A percentile compares a stretch with the other conserved stretches of the same genome.
Evolutionary conservation across 495 filamentous ascomycete genomes (phyloP).

Genomic region (Penicillium turbatum): DNA sequence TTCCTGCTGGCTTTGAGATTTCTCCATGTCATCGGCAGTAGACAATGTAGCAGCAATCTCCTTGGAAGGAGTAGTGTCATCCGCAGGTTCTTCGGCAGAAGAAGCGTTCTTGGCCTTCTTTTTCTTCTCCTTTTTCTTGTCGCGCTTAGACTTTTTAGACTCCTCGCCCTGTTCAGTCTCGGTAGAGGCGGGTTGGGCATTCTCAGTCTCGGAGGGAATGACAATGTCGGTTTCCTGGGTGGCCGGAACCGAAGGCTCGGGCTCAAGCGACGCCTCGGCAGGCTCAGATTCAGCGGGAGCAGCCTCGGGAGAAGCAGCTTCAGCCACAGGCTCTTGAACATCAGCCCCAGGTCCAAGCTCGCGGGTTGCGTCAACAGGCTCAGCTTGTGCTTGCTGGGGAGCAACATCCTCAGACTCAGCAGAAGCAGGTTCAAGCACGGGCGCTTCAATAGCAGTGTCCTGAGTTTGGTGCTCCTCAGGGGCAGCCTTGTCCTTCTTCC

Average conservation of each 20-base stretch:
- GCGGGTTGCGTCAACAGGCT: slow-evolving; percentile 1
- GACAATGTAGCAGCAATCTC: slow-evolving; percentile 1
- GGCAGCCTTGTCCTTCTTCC: slow-evolving; percentile 25
- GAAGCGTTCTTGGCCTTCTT: slow-evolving; percentile 29
- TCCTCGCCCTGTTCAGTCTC: slow-evolving; percentile 13
- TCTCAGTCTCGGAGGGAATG: slow-evolving; percentile 2
- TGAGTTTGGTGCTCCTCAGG: not conserved
- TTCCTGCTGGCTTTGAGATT: slow-evolving; percentile 1
- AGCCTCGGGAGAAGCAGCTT: not conserved
- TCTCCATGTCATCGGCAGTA: not conserved
- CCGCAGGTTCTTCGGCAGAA: slow-evolving; percentile 3
- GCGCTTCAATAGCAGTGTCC: not conserved
- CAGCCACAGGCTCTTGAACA: not conserved
- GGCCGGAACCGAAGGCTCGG: not conserved
- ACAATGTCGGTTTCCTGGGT: not conserved
- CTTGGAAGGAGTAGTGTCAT: not conserved
- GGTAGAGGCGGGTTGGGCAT: slow-evolving; percentile 1
- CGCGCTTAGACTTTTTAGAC: slow-evolving; percentile 35
- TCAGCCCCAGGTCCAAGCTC: slow-evolving; percentile 3
- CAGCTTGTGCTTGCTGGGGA: not conserved
- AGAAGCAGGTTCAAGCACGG: not conserved
- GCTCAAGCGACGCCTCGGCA: not conserved
- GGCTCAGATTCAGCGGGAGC: not conserved
- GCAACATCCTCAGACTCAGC: slow-evolving; percentile 5
- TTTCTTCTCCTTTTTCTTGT: slow-evolving; percentile 38